These are phyloP conservation scores for Pleurotus eryngii DNA, from an alignment of 768 basidiomycete genomes.

Conservation along the genomic window DNA sequence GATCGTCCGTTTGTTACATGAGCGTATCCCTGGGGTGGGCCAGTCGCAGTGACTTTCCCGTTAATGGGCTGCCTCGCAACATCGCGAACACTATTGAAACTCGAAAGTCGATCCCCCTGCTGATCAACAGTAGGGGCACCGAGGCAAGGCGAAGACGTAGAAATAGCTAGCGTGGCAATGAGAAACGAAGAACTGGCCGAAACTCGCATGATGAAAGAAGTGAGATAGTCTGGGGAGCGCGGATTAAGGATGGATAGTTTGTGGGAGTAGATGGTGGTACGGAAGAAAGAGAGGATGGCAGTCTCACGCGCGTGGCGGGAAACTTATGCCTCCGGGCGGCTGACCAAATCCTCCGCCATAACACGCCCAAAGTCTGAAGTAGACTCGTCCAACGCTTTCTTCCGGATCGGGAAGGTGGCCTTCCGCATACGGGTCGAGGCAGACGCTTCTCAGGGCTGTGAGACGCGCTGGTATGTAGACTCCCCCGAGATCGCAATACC, in stretches of 20 bases:
- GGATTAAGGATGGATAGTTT: not conserved
- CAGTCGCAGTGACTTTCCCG: not conserved
- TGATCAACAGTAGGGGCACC: conserved; percentile 39
- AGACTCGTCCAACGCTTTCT: not conserved
- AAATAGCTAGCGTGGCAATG: conserved; percentile 45
- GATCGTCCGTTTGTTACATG: too few relatives aligned
- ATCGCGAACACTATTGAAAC: not conserved
- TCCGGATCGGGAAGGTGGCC: not conserved
- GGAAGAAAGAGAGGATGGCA: not conserved
- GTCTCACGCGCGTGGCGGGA: not conserved
- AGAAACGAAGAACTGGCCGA: conserved; percentile 46
- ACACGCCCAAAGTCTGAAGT: not conserved
- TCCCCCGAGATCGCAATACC: too few relatives aligned
- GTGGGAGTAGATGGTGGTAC: conserved; percentile 5
- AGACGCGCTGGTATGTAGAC: not conserved
- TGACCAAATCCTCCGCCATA: not conserved
- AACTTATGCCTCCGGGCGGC: not conserved
- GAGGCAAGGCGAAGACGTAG: conserved; percentile 44
- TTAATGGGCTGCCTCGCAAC: not conserved
- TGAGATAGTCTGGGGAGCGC: not conserved
- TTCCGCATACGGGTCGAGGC: not conserved
- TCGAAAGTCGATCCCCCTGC: conserved; percentile 14
- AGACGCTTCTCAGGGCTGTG: not conserved
- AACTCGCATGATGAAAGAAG: conserved; percentile 37
- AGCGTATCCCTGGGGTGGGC: too few relatives aligned